A percentile compares a stretch with the other conserved stretches of the same genome.
phyloP scores from a whole-genome alignment of 345 rosid genomes.

The Orychophragmus violaceus region DNA sequence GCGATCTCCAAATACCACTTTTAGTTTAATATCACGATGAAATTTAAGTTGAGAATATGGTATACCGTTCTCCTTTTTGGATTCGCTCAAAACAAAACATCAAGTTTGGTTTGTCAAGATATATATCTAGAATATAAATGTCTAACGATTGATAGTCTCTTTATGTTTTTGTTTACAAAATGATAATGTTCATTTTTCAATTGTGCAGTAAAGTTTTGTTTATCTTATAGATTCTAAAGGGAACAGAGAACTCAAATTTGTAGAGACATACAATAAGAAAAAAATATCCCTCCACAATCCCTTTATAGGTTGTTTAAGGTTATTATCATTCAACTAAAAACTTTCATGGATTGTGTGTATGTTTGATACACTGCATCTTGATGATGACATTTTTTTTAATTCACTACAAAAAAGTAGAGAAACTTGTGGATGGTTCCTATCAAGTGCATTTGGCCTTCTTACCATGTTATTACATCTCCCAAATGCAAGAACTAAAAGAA shows the following conservation, averaged over 20 bases:
- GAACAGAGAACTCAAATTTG: constrained; percentile 53
- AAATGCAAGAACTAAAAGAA: constrained; percentile 60
- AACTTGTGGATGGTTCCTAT: not conserved
- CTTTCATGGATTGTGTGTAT: not conserved
- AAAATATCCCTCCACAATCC: not conserved
- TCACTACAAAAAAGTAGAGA: not conserved
- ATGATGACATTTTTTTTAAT: not conserved
- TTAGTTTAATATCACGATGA: not conserved
- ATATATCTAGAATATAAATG: no score
- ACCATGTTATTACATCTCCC: not conserved
- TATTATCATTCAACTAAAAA: not conserved
- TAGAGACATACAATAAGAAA: constrained; percentile 74
- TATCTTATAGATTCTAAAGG: constrained; percentile 54
- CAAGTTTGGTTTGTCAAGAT: constrained; percentile 48
- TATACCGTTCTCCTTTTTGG: constrained; percentile 79
- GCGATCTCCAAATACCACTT: not conserved
- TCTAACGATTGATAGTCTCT: not conserved
- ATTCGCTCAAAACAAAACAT: constrained; percentile 51
- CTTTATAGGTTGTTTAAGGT: not conserved
- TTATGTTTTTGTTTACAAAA: not conserved
- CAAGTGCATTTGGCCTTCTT: no score
- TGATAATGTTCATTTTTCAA: not conserved
- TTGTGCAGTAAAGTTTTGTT: not conserved
- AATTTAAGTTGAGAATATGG: constrained; percentile 81
- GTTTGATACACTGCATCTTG: not conserved